Conservation (phyloP, 2,329 filamentous ascomycete genomes). For the Mycosphaerella sp. region DNA sequence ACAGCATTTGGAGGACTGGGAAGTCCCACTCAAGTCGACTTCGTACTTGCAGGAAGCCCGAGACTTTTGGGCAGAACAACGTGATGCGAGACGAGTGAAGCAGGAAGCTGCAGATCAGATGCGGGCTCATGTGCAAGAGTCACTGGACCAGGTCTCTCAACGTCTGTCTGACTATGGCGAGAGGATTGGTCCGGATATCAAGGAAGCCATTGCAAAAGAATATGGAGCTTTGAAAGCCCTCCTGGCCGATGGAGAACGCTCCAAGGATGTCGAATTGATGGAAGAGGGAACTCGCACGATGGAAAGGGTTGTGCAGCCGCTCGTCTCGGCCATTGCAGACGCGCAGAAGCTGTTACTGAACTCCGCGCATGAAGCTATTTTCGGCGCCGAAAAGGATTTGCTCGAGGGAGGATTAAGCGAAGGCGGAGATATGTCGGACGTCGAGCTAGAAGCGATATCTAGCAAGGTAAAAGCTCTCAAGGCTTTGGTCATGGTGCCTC, state of each 20-base stretch:
- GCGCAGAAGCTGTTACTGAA: constrained; percentile 30
- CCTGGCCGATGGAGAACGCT: constrained; percentile 20
- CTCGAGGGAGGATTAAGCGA: constrained; percentile 20
- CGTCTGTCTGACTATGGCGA: constrained; percentile 28
- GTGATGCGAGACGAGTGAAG: constrained; percentile 23
- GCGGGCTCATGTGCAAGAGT: constrained; percentile 23
- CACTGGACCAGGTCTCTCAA: constrained; percentile 25
- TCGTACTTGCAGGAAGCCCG: constrained; percentile 35
- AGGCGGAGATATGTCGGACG: background rate
- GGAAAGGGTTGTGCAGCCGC: constrained; percentile 22
- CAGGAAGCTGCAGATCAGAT: constrained; percentile 20
- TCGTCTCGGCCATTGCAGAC: constrained; percentile 23
- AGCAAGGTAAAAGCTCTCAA: constrained; percentile 28
- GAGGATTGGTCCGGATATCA: constrained; percentile 25
- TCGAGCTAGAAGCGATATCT: constrained; percentile 25
- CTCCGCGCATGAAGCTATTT: constrained; percentile 35
- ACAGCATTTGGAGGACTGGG: constrained; percentile 37
- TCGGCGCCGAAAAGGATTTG: constrained; percentile 33
- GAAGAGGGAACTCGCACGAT: constrained; percentile 20
- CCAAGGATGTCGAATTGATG: constrained; percentile 22
- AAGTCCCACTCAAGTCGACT: constrained; percentile 35
- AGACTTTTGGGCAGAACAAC: constrained; percentile 35
- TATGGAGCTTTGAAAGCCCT: constrained; percentile 27
- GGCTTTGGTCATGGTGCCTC: constrained; percentile 30
- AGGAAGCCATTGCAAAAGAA: constrained; percentile 27